Conservation (phyloP, 139 green algal genomes). For the Astrephomene gubernaculifera region DNA sequence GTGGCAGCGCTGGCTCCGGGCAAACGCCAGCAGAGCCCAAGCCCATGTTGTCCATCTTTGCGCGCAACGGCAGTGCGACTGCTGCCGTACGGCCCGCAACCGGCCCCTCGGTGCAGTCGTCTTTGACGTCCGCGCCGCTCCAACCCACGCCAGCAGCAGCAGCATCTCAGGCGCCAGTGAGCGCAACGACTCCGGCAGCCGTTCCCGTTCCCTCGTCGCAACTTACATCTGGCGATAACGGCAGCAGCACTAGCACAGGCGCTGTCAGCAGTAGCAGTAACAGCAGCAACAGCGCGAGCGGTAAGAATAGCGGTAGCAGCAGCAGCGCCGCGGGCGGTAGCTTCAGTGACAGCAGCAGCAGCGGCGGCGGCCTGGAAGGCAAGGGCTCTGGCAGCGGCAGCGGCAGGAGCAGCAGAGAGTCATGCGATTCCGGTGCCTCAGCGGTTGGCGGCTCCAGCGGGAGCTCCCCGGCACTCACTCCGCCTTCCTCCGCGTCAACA, state of each 20-base stretch:
- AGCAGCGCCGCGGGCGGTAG: not conserved
- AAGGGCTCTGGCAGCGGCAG: not conserved
- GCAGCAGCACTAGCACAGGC: not conserved
- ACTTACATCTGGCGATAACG: not conserved
- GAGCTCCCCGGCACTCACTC: not conserved
- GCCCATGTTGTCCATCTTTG: conserved; percentile 42
- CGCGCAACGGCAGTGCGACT: conserved; percentile 6
- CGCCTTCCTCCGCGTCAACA: not conserved
- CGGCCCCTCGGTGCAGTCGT: not conserved
- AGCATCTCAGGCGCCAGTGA: not conserved
- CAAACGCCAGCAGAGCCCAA: not conserved
- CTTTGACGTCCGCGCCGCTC: not conserved
- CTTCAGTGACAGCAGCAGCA: not conserved
- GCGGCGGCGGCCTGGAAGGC: not conserved
- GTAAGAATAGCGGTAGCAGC: not conserved
- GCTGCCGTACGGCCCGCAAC: not conserved
- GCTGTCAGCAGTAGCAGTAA: no score
- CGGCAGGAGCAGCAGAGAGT: conserved; percentile 22
- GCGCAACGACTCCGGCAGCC: not conserved
- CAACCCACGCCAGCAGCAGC: not conserved
- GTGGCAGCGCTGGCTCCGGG: no score
- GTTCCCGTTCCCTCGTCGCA: no score
- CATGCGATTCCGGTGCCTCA: not conserved
- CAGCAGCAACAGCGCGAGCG: no score
- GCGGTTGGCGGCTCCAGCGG: not conserved